Evolutionary conservation across 208 protist genomes (phyloP).

Genomic region (Naegleria lovaniensis): DNA sequence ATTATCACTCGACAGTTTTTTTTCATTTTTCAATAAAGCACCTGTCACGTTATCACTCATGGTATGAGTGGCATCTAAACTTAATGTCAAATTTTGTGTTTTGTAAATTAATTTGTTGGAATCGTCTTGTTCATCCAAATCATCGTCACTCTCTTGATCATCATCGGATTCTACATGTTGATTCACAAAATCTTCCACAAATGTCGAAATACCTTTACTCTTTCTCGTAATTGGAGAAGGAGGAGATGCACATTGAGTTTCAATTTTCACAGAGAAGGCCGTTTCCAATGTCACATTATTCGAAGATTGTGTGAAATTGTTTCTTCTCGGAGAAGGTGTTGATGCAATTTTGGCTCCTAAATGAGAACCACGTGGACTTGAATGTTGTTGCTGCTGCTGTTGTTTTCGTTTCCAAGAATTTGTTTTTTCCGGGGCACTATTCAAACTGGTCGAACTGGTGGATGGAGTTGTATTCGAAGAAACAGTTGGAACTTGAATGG

Average conservation of each 20-base stretch:
- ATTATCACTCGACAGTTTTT: background rate
- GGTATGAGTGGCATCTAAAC: background rate
- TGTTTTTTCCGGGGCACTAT: background rate
- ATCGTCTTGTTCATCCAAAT: background rate
- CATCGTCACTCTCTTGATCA: background rate
- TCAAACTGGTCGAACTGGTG: background rate
- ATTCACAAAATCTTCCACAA: too few species aligned
- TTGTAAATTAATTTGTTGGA: background rate
- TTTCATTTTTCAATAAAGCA: background rate
- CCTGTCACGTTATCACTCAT: background rate
- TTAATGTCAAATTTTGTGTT: background rate
- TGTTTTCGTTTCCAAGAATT: background rate
- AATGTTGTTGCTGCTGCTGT: too few species aligned
- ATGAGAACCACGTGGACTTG: too few species aligned
- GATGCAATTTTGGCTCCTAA: too few species aligned
- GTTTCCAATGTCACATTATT: too few species aligned
- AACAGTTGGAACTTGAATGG: background rate
- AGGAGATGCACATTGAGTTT: too few species aligned
- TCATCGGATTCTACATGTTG: background rate
- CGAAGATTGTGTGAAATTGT: too few species aligned
- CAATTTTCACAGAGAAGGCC: too few species aligned
- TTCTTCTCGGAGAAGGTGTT: too few species aligned
- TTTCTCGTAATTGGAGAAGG: too few species aligned
- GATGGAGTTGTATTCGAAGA: background rate
- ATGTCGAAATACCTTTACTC: too few species aligned